Evolutionary conservation across 2,329 filamentous ascomycete genomes (phyloP).

Genomic region (Claviceps pusilla): DNA sequence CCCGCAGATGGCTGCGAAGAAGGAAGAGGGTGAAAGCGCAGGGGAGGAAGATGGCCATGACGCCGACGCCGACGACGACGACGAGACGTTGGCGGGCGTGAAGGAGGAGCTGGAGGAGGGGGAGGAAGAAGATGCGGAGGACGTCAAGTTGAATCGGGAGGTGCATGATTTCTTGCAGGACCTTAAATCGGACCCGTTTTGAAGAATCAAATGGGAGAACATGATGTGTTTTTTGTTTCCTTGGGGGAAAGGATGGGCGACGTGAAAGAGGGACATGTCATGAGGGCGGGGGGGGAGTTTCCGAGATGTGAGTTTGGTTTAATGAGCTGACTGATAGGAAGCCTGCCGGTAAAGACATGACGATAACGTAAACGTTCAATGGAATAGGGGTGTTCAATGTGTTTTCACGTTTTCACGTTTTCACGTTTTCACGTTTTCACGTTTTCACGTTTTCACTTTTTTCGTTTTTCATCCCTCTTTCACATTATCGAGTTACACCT

Average conservation of each 20-base stretch:
- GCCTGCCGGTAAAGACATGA: background rate
- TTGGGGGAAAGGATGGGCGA: background rate
- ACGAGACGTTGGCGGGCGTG: constrained; percentile 7
- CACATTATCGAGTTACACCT: too few relatives aligned
- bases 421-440: background rate
- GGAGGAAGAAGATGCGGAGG: background rate
- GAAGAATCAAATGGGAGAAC: background rate
- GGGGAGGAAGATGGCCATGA: constrained; percentile 6
- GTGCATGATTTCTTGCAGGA: background rate
- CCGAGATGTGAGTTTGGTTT: background rate
- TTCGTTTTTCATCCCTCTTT: too few relatives aligned
- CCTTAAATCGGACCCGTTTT: background rate
- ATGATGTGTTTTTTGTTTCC: background rate
- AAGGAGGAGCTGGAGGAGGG: constrained; percentile 4
- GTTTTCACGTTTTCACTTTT: background rate
- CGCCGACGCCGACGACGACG: constrained; percentile 8
- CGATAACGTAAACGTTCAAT: background rate
- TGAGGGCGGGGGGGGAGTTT: background rate
- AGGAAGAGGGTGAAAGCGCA: background rate
- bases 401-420: too few relatives aligned
- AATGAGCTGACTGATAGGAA: background rate
- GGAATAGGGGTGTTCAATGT: background rate
- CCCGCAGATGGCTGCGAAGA: constrained; percentile 8
- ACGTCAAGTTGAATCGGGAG: background rate
- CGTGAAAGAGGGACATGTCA: background rate